These are phyloP conservation scores for Sugiyamaella mastotermitis DNA, from an alignment of 805 yeast species.

Conservation along the genomic window DNA sequence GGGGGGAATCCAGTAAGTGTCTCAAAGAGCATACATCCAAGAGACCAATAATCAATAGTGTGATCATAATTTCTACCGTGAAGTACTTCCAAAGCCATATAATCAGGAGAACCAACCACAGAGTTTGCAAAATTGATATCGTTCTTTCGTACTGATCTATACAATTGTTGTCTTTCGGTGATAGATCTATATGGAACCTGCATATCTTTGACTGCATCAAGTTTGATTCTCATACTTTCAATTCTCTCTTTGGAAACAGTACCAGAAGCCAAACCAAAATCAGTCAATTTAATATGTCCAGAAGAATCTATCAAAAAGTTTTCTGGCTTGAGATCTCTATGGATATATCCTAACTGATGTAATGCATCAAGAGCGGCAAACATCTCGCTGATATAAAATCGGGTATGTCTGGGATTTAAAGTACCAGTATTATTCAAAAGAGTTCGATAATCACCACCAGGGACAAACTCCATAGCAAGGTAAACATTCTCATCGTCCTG, in stretches of 20 bases:
- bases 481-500: slow-evolving; percentile 88
- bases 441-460: slow-evolving; percentile 98
- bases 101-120: slow-evolving; percentile 97
- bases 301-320: slow-evolving; percentile 82
- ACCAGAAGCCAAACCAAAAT: slow-evolving; percentile 97
- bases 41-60: slow-evolving; percentile 97
- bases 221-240: slow-evolving; percentile 72
- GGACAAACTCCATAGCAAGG: slow-evolving; percentile 98
- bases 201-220: slow-evolving; percentile 68
- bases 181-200: slow-evolving; percentile 68
- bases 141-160: slow-evolving; percentile 61
- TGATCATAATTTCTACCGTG: slow-evolving; percentile 91
- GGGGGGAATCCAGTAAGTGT: slow-evolving; percentile 97
- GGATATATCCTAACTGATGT: slow-evolving; percentile 93
- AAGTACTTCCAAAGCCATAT: slow-evolving; percentile 96
- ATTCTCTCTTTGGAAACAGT: slow-evolving; percentile 87
- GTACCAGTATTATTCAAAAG: slow-evolving; percentile 88
- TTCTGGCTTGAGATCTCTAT: slow-evolving; percentile 94
- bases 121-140: slow-evolving; percentile 89
- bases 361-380: slow-evolving; percentile 89
- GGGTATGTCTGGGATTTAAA: slow-evolving; percentile 87
- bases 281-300: slow-evolving; percentile 91
- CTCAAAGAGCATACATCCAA: slow-evolving; percentile 96
- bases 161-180: slow-evolving; percentile 80
- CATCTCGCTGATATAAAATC: slow-evolving; percentile 95